Evolutionary conservation across 345 rosid genomes (phyloP).

Genomic region (Populus deltoides): DNA sequence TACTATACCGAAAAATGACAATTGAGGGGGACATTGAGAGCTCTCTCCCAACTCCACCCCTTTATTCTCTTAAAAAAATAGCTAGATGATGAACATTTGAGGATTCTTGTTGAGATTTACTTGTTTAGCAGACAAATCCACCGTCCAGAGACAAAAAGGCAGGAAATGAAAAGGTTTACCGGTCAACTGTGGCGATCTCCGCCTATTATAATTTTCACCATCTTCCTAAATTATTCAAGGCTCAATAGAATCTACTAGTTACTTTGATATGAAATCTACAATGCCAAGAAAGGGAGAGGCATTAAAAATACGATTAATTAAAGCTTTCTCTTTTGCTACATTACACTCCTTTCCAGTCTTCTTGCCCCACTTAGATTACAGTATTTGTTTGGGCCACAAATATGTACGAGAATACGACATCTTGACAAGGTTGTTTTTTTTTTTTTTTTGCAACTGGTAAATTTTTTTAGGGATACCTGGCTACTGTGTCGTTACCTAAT

Average conservation of each 20-base stretch:
- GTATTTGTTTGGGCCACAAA: neutral
- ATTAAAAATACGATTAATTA: neutral
- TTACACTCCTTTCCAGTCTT: no score
- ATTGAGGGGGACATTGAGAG: neutral
- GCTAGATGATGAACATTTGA: neutral
- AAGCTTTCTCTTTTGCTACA: neutral
- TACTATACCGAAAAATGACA: neutral
- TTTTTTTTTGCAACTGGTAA: no score
- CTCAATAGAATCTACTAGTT: neutral
- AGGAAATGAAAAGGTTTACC: conserved; percentile 6
- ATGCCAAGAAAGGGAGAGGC: neutral
- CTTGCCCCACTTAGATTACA: neutral
- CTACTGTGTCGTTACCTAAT: neutral
- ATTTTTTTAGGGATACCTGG: neutral
- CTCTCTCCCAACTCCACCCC: neutral
- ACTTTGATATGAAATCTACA: neutral
- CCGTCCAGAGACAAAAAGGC: conserved; percentile 8
- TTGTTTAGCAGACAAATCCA: neutral
- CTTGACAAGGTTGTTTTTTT: neutral
- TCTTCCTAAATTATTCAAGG: neutral
- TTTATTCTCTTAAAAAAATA: neutral
- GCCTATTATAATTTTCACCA: neutral
- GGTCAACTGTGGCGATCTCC: neutral
- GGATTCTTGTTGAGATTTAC: neutral
- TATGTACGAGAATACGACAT: neutral